Evolutionary conservation across 2,329 filamentous ascomycete genomes (phyloP).

Genomic region (Leptosphaerulina australis): DNA sequence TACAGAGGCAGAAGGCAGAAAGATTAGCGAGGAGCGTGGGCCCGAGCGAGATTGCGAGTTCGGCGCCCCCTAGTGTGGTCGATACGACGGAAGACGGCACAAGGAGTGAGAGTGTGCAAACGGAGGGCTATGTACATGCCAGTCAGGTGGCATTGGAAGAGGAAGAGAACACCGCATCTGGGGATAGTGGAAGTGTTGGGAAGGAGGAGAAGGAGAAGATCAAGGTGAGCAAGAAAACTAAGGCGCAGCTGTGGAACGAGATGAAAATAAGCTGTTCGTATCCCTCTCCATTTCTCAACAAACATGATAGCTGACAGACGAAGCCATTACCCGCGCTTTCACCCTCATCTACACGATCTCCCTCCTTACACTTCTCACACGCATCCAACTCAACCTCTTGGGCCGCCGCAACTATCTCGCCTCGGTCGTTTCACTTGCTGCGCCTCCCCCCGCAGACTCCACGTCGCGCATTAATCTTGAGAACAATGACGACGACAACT

Average conservation of each 20-base stretch:
- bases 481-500: conserved; percentile 88
- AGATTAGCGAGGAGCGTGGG: conserved; percentile 66
- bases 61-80: conserved; percentile 69
- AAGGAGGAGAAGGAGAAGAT: conserved; percentile 53
- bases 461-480: conserved; percentile 83
- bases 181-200: conserved; percentile 52
- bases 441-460: conserved; percentile 65
- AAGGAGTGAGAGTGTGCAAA: conserved; percentile 74
- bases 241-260: conserved; percentile 96
- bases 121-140: conserved; percentile 81
- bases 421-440: conserved; percentile 89
- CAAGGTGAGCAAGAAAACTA: conserved; percentile 74
- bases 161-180: conserved; percentile 49
- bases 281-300: not conserved
- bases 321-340: conserved; percentile 88
- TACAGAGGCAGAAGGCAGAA: conserved; percentile 89
- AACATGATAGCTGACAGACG: conserved; percentile 15
- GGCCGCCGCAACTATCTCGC: conserved; percentile 94
- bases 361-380: conserved; percentile 87
- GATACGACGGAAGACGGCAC: conserved; percentile 72
- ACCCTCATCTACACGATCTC: conserved; percentile 91
- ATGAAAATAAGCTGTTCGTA: conserved; percentile 89
- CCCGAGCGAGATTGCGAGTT: conserved; percentile 63
- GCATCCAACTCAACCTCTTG: conserved; percentile 94
- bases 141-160: conserved; percentile 69